phyloP scores from a whole-genome alignment of 306 rosid genomes.

The Corylus avellana region DNA sequence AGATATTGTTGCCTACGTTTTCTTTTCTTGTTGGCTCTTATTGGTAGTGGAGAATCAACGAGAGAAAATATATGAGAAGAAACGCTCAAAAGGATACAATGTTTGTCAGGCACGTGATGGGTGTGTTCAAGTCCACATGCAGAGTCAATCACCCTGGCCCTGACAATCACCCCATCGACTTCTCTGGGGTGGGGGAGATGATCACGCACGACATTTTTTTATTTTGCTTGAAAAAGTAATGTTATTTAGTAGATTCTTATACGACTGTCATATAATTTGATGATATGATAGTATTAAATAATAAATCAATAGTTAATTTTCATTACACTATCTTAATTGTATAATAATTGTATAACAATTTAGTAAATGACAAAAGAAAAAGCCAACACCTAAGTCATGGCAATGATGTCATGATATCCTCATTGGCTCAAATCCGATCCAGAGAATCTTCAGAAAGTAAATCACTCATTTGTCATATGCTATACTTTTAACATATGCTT shows the following conservation, averaged over 20 bases:
- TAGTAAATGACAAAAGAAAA: neutral
- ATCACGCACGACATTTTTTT: no score
- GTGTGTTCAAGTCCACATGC: neutral
- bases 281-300: no score
- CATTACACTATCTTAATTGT: no score
- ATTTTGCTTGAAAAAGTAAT: no score
- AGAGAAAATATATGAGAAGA: neutral
- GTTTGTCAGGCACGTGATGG: neutral
- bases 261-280: no score
- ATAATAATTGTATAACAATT: neutral
- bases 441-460: neutral
- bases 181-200: no score
- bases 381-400: neutral
- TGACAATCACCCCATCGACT: no score
- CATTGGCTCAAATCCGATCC: neutral
- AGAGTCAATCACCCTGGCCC: no score
- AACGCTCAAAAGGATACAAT: neutral
- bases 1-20: neutral
- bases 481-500: neutral
- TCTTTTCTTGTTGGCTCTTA: neutral
- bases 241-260: no score
- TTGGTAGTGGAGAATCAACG: neutral
- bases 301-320: no score
- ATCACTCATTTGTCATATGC: neutral
- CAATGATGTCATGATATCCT: neutral